phyloP scores from a whole-genome alignment of 2,329 filamentous ascomycete genomes.

The Teratosphaeria nubilosa region DNA sequence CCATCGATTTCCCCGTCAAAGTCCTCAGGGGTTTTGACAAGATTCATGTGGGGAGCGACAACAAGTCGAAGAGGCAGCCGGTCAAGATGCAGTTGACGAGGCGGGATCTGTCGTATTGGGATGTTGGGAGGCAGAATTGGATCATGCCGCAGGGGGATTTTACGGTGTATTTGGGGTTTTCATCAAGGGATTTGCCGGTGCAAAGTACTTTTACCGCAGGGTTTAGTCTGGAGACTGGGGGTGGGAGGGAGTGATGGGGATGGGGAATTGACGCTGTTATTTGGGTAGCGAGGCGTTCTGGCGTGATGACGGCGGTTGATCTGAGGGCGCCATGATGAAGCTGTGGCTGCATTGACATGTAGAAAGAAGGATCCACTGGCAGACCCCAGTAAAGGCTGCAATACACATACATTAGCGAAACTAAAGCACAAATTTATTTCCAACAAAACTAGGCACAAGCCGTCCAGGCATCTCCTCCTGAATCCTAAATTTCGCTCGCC shows the following conservation, averaged over 20 bases:
- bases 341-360: not conserved
- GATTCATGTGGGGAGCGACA: constrained; percentile 12
- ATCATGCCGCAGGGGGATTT: constrained; percentile 25
- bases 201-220: not conserved
- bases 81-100: constrained; percentile 23
- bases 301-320: not conserved
- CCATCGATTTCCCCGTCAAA: constrained; percentile 36
- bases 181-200: constrained; percentile 29
- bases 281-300: not conserved
- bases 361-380: not conserved
- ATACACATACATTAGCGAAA: not conserved
- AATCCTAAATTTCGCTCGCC: constrained; percentile 20
- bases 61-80: constrained; percentile 8
- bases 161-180: constrained; percentile 21
- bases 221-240: not conserved
- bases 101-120: constrained; percentile 28
- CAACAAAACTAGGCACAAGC: constrained; percentile 19
- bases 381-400: not conserved
- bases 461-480: constrained; percentile 17
- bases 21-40: constrained; percentile 38
- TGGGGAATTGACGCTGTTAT: not conserved
- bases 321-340: not conserved
- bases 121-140: constrained; percentile 27
- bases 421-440: constrained; percentile 12
- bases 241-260: not conserved